Evolutionary conservation across 2,329 filamentous ascomycete genomes (phyloP), one percentile per base, ranked within the genome.

Genomic region (Colletotrichum limetticola): DNA sequence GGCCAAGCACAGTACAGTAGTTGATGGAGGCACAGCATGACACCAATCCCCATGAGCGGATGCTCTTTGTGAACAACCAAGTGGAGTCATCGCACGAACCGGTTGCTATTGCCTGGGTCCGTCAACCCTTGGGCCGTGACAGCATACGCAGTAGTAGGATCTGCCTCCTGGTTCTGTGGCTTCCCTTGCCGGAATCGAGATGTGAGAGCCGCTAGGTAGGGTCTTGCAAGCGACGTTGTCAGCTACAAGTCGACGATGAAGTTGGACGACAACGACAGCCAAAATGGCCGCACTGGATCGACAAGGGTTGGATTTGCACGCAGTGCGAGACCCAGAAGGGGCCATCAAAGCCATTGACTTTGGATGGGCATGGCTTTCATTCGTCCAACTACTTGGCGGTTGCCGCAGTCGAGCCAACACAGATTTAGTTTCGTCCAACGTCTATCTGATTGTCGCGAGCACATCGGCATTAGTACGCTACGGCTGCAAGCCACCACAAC

Each of bases 331-430:
- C 26, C 30, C n/a, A 26, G 30, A 26, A 14, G 35, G 26, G 28
- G 30, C 22, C 28, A 61, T 14, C 58, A 61, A 67, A 26, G 28
- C 56, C 56, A 52, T 61, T 67, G 56, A 61, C 42, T 67, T 61
- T 53, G 16, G 12, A 28, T 22, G 37, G n/a, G 28, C n/a, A 61
- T 32, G 26, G 30, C 56, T 37, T 16, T 62, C 22, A 67, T 42
- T 62, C 46, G 57, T 49, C 28, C 30, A 42, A 52, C 65, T 49
- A 28, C 9, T n/a, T 14, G 19, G 53, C 32, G 46, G 19, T 42
- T 52, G 28, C 14, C 37, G 37, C 30, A 67, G 32, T 24, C 24
- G 19, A 67, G 46, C n/a, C 46, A 52, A 59, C 42, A 28, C 24
- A 46, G 57, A 6, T 11, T 37, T 9, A 5, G 12, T 42, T 35